These are phyloP conservation scores for Penicillium flavigenum DNA, from an alignment of 495 filamentous ascomycete species.

Conservation along the genomic window DNA sequence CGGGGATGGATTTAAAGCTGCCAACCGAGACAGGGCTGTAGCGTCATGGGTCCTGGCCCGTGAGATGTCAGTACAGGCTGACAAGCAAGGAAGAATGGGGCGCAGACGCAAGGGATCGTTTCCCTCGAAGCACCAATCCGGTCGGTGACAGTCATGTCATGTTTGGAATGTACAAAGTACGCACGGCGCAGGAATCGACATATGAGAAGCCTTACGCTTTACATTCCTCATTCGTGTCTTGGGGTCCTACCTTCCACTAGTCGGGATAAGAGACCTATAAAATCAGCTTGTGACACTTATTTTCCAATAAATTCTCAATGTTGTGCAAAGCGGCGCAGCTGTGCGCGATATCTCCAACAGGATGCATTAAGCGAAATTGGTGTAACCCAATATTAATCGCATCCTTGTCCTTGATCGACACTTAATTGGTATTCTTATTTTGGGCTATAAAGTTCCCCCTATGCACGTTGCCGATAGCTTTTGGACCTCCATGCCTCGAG, in stretches of 20 bases:
- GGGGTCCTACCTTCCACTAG: not conserved
- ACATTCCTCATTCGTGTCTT: conserved; percentile 10
- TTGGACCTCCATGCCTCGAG: conserved; percentile 11
- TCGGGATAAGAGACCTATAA: not conserved
- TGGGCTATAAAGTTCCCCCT: not conserved
- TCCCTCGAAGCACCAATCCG: conserved; percentile 12
- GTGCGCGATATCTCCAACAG: conserved; percentile 8
- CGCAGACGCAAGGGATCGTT: conserved; percentile 25
- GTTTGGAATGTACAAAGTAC: conserved; percentile 24
- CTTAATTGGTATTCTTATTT: not conserved
- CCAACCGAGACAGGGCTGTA: conserved; percentile 14
- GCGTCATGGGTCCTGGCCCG: conserved; percentile 19
- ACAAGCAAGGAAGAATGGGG: conserved; percentile 29
- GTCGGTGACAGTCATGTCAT: conserved; percentile 28
- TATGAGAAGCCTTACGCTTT: not conserved
- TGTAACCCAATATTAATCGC: not conserved
- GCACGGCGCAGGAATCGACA: conserved; percentile 15
- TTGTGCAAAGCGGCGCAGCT: conserved; percentile 1
- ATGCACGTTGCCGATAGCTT: conserved; percentile 21
- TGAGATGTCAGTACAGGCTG: conserved; percentile 21
- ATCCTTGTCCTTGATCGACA: not conserved
- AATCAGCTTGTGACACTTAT: not conserved
- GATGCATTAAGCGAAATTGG: conserved; percentile 15
- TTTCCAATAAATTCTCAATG: not conserved
- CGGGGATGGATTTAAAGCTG: not conserved